Percentiles rank a stretch among this genome's conserved stretches.
Evolutionary conservation across 2,329 filamentous ascomycete genomes (phyloP).

Genomic region (Tolypocladium tundrense): DNA sequence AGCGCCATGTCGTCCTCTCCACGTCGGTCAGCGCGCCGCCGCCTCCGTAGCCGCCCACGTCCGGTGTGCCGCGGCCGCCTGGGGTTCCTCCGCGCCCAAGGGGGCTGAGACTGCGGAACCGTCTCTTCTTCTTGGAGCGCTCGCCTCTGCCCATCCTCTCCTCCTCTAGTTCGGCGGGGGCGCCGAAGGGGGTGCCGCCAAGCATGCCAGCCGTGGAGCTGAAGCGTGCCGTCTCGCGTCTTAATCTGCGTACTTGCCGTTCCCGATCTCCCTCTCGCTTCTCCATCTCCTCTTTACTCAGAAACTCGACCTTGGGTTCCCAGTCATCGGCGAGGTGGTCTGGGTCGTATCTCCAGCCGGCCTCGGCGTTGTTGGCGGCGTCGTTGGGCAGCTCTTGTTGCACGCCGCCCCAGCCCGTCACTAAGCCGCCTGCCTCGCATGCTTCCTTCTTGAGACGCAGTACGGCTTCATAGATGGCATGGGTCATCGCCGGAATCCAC

Average conservation of each 20-base stretch:
- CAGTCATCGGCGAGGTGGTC: slow-evolving; percentile 78
- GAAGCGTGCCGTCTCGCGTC: slow-evolving; percentile 86
- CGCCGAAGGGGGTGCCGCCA: slow-evolving; percentile 59
- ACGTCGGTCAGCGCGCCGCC: slow-evolving; percentile 60
- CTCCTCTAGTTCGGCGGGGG: slow-evolving; percentile 46
- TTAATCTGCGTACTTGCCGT: slow-evolving; percentile 73
- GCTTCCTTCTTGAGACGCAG: slow-evolving; percentile 91
- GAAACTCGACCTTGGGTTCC: slow-evolving; percentile 70
- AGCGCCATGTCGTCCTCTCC: slow-evolving; percentile 79
- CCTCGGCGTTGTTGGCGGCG: slow-evolving; percentile 68
- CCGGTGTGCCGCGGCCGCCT: slow-evolving; percentile 69
- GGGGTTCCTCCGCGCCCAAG: slow-evolving; percentile 53
- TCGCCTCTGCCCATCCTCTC: slow-evolving; percentile 88
- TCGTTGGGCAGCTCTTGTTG: slow-evolving; percentile 74
- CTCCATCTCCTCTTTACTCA: slow-evolving; percentile 95
- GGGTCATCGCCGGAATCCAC: slow-evolving; percentile 89
- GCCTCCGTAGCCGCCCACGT: slow-evolving; percentile 63
- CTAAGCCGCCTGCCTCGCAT: slow-evolving; percentile 79
- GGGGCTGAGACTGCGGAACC: slow-evolving; percentile 83
- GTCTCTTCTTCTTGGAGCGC: slow-evolving; percentile 87
- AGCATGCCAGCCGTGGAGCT: slow-evolving; percentile 76
- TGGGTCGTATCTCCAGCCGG: slow-evolving; percentile 92
- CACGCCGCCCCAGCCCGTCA: slow-evolving; percentile 56
- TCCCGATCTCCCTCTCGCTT: slow-evolving; percentile 92
- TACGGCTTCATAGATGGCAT: slow-evolving; percentile 94